These are phyloP conservation scores for Eutrema salsugineum DNA, from an alignment of 441 rosid genomes.

Conservation along the genomic window DNA sequence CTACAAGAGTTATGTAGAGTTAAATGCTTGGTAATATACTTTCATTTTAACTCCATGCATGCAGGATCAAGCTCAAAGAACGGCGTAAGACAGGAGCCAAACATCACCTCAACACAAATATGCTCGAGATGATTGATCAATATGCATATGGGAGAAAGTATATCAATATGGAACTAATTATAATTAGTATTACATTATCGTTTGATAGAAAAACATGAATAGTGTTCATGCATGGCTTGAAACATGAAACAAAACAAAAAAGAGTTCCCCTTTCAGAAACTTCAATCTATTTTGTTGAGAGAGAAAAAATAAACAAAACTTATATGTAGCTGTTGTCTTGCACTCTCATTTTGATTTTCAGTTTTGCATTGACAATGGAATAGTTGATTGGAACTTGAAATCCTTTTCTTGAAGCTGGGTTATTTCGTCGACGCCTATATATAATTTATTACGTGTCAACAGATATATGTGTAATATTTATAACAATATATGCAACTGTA, in stretches of 20 bases:
- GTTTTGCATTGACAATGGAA: background rate
- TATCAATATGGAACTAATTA: background rate
- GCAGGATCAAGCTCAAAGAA: slow-evolving; percentile 15
- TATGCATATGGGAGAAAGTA: background rate
- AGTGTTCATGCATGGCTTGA: background rate
- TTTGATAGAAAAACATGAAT: background rate
- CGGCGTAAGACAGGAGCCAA: background rate
- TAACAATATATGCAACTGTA: background rate
- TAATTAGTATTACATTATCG: background rate
- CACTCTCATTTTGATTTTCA: background rate
- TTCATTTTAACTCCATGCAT: slow-evolving; percentile 10
- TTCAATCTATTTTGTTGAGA: slow-evolving; percentile 18
- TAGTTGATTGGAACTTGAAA: slow-evolving; percentile 4
- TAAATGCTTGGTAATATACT: background rate
- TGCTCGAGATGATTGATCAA: background rate
- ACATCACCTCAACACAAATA: background rate
- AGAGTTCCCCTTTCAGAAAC: slow-evolving; percentile 34
- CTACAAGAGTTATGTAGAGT: too few species aligned
- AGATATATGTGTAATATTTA: background rate
- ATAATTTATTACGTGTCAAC: background rate
- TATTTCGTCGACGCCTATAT: background rate
- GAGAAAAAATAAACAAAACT: background rate
- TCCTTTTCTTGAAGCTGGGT: background rate
- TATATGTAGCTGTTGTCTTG: background rate
- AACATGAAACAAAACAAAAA: background rate